Evolutionary conservation across 1,139 yeast genomes (phyloP).

Genomic region (Sugiyamaella novakii): DNA sequence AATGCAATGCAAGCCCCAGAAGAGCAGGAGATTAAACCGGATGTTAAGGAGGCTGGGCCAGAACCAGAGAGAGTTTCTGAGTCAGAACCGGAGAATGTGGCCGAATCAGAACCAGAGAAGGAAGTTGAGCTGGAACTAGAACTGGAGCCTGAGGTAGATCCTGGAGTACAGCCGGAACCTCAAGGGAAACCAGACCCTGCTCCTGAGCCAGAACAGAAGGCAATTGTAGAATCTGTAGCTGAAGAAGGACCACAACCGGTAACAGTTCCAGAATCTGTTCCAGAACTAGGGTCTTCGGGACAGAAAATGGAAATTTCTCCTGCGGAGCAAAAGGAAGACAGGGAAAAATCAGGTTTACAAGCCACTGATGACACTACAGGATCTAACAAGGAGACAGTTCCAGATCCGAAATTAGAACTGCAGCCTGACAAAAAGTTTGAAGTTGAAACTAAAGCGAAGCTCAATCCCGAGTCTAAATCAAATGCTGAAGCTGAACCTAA

Average conservation of each 20-base stretch:
- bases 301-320: no score
- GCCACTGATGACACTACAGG: no score
- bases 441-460: conserved; percentile 1
- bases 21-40: not conserved
- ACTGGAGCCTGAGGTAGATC: not conserved
- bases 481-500: not conserved
- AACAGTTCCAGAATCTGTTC: no score
- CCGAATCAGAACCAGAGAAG: not conserved
- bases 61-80: not conserved
- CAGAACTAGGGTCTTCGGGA: no score
- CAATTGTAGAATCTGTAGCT: no score
- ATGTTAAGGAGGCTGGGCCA: not conserved
- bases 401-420: no score
- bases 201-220: no score
- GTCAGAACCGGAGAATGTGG: not conserved
- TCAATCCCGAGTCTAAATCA: not conserved
- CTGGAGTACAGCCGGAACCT: not conserved
- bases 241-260: no score
- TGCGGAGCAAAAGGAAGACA: no score
- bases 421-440: not conserved
- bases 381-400: no score
- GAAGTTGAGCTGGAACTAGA: not conserved
- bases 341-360: no score
- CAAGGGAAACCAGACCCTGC: no score
- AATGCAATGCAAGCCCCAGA: conserved; percentile 48